These are phyloP conservation scores for Mortierella sp. DNA, from an alignment of 371 early-diverging fungal genomes.

Conservation along the genomic window DNA sequence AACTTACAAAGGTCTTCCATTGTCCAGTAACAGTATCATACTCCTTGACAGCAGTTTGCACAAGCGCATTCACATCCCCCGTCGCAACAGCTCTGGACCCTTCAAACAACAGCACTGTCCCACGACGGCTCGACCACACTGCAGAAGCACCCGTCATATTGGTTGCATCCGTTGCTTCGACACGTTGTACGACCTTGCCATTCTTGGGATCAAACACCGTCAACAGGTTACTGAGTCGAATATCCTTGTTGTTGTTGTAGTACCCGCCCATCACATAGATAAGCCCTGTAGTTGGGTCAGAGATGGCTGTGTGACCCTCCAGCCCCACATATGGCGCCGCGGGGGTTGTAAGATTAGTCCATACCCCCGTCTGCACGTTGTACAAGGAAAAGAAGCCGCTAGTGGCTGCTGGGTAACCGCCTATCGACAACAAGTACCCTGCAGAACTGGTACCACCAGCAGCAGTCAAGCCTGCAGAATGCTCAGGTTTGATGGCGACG, in stretches of 20 bases:
- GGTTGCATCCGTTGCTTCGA: not conserved
- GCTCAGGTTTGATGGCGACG: slow-evolving; percentile 6
- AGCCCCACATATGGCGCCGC: slow-evolving; percentile 19
- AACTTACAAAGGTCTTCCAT: slow-evolving; percentile 25
- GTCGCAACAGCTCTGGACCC: slow-evolving; percentile 25
- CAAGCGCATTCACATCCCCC: not conserved
- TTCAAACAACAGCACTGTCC: slow-evolving; percentile 30
- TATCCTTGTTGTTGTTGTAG: not conserved
- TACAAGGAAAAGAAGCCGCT: slow-evolving; percentile 15
- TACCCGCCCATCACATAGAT: slow-evolving; percentile 39
- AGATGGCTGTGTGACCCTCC: slow-evolving; percentile 41
- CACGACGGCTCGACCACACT: slow-evolving; percentile 24
- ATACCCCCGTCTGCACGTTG: slow-evolving; percentile 13
- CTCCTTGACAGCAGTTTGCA: slow-evolving; percentile 11
- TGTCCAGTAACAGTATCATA: slow-evolving; percentile 20
- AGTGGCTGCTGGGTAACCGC: not conserved
- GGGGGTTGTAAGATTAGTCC: slow-evolving; percentile 5
- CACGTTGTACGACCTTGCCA: slow-evolving; percentile 11
- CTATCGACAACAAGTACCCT: slow-evolving; percentile 24
- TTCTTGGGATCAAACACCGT: slow-evolving; percentile 37
- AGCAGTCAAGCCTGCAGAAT: slow-evolving; percentile 4
- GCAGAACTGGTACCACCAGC: not conserved
- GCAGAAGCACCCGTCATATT: slow-evolving; percentile 32
- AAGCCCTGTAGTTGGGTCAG: slow-evolving; percentile 34
- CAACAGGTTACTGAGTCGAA: slow-evolving; percentile 14